Conservation (phyloP, 305 asterid genomes). For the Fraxinus dipetala region DNA sequence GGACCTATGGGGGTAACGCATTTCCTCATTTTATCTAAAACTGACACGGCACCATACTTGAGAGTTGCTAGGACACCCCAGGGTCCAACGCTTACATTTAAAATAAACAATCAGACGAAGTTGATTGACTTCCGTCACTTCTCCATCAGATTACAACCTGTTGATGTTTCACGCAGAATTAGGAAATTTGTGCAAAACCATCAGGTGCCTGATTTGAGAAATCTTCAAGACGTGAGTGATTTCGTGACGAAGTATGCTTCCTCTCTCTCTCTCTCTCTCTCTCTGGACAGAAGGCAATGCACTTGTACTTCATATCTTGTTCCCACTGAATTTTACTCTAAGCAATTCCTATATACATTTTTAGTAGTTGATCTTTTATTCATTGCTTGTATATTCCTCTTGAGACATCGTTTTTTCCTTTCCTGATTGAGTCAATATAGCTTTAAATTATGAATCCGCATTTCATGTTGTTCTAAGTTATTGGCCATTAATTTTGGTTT, state of each 20-base stretch:
- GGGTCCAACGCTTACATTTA: slow-evolving; percentile 89
- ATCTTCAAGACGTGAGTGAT: slow-evolving; percentile 85
- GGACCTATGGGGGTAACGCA: slow-evolving; percentile 94
- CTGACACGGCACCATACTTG: slow-evolving; percentile 65
- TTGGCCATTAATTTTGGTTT: not conserved
- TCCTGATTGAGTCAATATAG: not conserved
- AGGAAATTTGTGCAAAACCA: slow-evolving; percentile 89
- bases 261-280: slow-evolving; percentile 19
- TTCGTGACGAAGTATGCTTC: slow-evolving; percentile 62
- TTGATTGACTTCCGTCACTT: slow-evolving; percentile 84
- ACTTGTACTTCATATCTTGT: not conserved
- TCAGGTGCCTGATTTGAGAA: slow-evolving; percentile 79
- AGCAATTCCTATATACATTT: not conserved
- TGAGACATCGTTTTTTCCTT: not conserved
- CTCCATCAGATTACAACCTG: slow-evolving; percentile 86
- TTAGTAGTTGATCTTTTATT: not conserved
- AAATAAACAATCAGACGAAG: slow-evolving; percentile 79
- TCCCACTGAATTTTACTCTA: not conserved
- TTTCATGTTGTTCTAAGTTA: not conserved
- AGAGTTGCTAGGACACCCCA: slow-evolving; percentile 77
- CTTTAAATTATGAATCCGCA: not conserved
- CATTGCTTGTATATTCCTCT: not conserved
- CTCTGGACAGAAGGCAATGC: not conserved
- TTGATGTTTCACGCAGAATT: slow-evolving; percentile 76
- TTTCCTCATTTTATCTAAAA: slow-evolving; percentile 78